Evolutionary conservation across 441 rosid species (phyloP), one percentile per base, ranked within the genome.

Genomic region (Raphanus hybrid): DNA sequence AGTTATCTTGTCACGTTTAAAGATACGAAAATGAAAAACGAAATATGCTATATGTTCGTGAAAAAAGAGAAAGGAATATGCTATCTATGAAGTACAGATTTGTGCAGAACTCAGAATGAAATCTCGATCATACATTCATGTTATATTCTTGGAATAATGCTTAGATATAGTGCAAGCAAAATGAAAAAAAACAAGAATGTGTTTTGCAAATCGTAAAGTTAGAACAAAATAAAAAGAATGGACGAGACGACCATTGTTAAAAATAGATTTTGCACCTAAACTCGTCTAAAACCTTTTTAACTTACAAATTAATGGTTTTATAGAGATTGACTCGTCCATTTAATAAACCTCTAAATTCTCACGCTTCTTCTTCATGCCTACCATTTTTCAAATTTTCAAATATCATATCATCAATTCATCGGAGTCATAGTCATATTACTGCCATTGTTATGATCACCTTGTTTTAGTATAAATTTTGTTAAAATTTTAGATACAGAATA

Each of bases 81-180:
- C 64, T 61, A 67, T 61, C 15, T 52, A 18, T 20, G 39, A 68
- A 67, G 81, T 73, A 78, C 61, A 64, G 74, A 73, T 16, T 73
- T 74, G 74, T 62, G 74, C 70, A 78, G 66, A 73, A 39, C 60
- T 67, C 64, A 67, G 50, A 73, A 73, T 78, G 81, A 78, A 73
- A 68, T 78, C 70, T 68, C 70, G 60, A 52, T 73, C 78, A 78
- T 73, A 39, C 78, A 54, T 78, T 67, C 74, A 68, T 73, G 74
- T 78, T 61, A 62, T 73, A 73, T 78, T 78, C 78, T 63, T 61
- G 39, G 81, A 78, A 78, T 75, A 71, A 64, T 76, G 71, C 57
- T 72, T 61, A 73, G 77, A 78, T 67, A 39, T 68, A 29, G 77
- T 67, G 70, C 74, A 57, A 73, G 34, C 81, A 78, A 67, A 52